Evolutionary conservation across 352 stramenopile species (phyloP), one percentile per base, ranked within the genome.

Genomic region (Pythium aristosporum): DNA sequence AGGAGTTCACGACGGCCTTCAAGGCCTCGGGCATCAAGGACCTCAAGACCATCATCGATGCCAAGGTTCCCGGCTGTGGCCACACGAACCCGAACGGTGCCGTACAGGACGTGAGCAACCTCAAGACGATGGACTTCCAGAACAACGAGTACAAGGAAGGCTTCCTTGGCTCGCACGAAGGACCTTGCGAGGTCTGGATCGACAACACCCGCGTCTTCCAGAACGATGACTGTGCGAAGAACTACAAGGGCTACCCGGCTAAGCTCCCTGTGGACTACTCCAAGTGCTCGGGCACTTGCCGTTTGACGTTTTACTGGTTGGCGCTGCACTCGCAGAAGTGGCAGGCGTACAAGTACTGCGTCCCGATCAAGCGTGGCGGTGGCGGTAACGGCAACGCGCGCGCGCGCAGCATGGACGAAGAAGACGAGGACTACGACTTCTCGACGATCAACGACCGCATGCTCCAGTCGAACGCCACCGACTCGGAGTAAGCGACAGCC

Each of bases 251-350:
- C 20, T 72, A 58, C 30, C 72, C 82, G n/a, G 80, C 80, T 3
- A 61, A 50, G 41, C 82, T 82, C 41, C 57, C 73, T 13, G 60
- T 89, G 12, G 70, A 87, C 61, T 89, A 79, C 67, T 80, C 72
- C 21, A 65, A 51, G 13, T 88, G 77, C 64, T 51, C 25, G 37
- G 73, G 53, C 37, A 61, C 21, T 5, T 87, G 80, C 54, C 21
- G 57, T 10, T 61, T 89, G 47, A 74, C 36, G n/a, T 84, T 87
- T 59, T 62, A 74, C 56, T 74, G 68, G 68, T 52, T 74, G 44
- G 68, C 68, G 5, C 30, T 74, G 8, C 68, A 74, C 56, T 64
- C 69, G 41, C 36, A 51, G 7, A 58, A 71, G 34, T 74, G 68
- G 68, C 68, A 74, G 60, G 57, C 68, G 39, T 74, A 74, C 68